Conservation (phyloP, 768 basidiomycete species). For the Leccinellum rugosiceps region DNA sequence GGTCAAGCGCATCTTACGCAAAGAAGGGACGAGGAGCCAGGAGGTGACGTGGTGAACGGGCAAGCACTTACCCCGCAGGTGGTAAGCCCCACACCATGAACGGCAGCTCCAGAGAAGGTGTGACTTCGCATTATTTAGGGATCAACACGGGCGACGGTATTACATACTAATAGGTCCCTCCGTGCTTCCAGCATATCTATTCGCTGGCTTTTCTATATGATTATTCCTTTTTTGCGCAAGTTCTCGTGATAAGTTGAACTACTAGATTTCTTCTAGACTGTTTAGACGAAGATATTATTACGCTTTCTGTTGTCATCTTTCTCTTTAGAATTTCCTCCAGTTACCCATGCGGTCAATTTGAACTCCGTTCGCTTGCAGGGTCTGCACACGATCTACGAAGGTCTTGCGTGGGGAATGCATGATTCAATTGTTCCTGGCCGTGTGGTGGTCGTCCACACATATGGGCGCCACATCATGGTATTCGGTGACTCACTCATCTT, state of each 20-base stretch:
- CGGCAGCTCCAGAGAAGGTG: conserved; percentile 19
- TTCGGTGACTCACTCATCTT: background rate
- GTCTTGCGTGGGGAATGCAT: conserved; percentile 15
- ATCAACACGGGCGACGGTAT: conserved; percentile 22
- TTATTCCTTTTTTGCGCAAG: conserved; percentile 37
- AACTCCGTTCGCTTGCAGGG: conserved; percentile 10
- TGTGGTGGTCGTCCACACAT: conserved; percentile 7
- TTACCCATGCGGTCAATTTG: conserved; percentile 9
- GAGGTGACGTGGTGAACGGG: conserved; percentile 40
- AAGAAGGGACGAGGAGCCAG: conserved; percentile 36
- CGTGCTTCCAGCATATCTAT: conserved; percentile 27
- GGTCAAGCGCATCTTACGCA: conserved; percentile 35
- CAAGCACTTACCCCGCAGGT: conserved; percentile 32
- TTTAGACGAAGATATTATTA: conserved; percentile 17
- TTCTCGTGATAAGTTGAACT: conserved; percentile 17
- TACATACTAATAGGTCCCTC: conserved; percentile 17
- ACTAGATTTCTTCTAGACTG: conserved; percentile 30
- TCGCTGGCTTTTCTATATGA: conserved; percentile 37
- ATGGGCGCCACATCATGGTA: conserved; percentile 3
- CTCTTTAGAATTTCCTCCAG: conserved; percentile 12
- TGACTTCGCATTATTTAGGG: conserved; percentile 32
- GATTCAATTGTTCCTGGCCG: background rate
- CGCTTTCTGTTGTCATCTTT: conserved; percentile 8
- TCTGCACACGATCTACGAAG: conserved; percentile 8
- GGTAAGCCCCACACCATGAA: conserved; percentile 35